Evolutionary conservation across 2,329 filamentous ascomycete genomes (phyloP), one percentile per base, ranked within the genome.

Genomic region (Trichoderma semiorbis): DNA sequence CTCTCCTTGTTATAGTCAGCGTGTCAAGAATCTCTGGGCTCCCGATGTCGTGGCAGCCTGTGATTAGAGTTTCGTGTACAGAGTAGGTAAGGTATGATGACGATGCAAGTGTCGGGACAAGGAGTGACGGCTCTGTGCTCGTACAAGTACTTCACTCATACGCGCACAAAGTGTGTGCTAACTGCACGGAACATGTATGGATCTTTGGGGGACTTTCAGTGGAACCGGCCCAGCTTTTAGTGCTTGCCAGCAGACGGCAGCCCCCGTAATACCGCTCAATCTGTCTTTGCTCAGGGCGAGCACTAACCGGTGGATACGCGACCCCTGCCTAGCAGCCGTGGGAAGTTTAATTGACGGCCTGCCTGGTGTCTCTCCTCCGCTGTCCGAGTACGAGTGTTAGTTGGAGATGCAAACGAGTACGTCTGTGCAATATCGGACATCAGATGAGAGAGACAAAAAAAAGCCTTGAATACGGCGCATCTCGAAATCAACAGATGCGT

Each of bases 121-220:
- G 47, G 28, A 58, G 26, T 58, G 55, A 32, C 55, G 55, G 55
- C 55, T 50, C 47, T 21, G 47, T 58, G 55, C 55, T 10, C 28
- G 55, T 32, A 30, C 55, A 58, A 28, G 55, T 58, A 32, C 47
- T 50, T 50, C 21, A 21, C 47, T 11, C 47, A 50, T 50, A 12
- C n/a, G n/a, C 47, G 47, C 47, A 21, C 47, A 50, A 50, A 11
- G 47, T 24, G 47, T 50, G n/a, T 24, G 47, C 47, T 50, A 21
- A 21, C 10, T 50, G 47, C 47, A 50, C 47, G 47, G 47, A 50
- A 50, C 47, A 50, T 21, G 47, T 50, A 50, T 50, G 47, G 47
- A 50, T 70, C 67, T 60, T 70, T 70, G 60, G 68, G 58, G 55
- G 68, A 61, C 58, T 57, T 43, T 64, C 55, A 70, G 68, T 70